Evolutionary conservation across 2,329 filamentous ascomycete species (phyloP).

Genomic region (Cucurbitaria berberidis): DNA sequence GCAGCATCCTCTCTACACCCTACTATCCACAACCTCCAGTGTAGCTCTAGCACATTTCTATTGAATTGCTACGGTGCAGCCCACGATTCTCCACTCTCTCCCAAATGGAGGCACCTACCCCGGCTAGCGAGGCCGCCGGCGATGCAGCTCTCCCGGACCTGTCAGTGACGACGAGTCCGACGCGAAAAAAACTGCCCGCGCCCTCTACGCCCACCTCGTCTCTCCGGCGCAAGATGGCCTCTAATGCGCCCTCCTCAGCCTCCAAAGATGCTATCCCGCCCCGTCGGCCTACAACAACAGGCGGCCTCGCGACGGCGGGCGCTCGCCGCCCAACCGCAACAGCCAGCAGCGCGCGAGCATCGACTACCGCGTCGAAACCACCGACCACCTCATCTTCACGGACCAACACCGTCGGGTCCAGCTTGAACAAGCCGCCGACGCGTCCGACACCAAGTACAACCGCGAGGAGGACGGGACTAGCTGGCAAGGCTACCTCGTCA

Average conservation of each 20-base stretch:
- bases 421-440: slow-evolving; percentile 47
- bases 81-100: background rate
- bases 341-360: slow-evolving; percentile 25
- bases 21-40: background rate
- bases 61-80: slow-evolving; percentile 3
- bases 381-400: slow-evolving; percentile 33
- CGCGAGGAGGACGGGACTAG: slow-evolving; percentile 29
- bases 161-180: slow-evolving; percentile 11
- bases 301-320: slow-evolving; percentile 17
- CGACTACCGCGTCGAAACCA: slow-evolving; percentile 37
- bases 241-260: slow-evolving; percentile 32
- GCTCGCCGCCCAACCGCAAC: slow-evolving; percentile 34
- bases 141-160: slow-evolving; percentile 8
- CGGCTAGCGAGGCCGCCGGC: slow-evolving; percentile 14
- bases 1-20: background rate
- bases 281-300: slow-evolving; percentile 32
- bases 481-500: slow-evolving; percentile 29
- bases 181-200: slow-evolving; percentile 25
- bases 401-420: slow-evolving; percentile 32
- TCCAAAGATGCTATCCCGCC: slow-evolving; percentile 39
- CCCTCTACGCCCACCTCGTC: slow-evolving; percentile 37
- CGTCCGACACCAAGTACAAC: slow-evolving; percentile 37
- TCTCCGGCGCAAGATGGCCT: slow-evolving; percentile 43
- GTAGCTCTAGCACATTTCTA: slow-evolving; percentile 1
- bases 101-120: slow-evolving; percentile 14